phyloP scores from a whole-genome alignment of 352 stramenopile species.

The Globisporangium heterothallicum region DNA sequence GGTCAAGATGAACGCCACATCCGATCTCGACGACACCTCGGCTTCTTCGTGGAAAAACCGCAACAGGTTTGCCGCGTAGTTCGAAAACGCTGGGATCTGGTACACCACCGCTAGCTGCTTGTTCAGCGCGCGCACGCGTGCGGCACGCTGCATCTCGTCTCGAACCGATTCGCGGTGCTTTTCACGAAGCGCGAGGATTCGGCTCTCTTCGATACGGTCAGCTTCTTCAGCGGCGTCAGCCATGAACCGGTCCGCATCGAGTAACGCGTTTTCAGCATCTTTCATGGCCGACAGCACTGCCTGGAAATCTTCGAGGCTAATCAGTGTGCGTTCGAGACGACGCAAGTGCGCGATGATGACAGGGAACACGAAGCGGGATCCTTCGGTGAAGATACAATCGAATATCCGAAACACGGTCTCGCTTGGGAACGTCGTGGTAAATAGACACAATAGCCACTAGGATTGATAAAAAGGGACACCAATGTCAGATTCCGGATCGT shows the following conservation, averaged over 20 bases:
- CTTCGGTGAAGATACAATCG: slow-evolving; percentile 84
- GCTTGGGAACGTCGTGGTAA: slow-evolving; percentile 86
- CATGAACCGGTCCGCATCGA: slow-evolving; percentile 68
- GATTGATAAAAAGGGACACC: too few species aligned
- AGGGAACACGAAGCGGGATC: slow-evolving; percentile 74
- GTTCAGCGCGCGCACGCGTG: slow-evolving; percentile 56
- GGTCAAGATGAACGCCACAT: slow-evolving; percentile 75
- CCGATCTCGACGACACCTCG: slow-evolving; percentile 58
- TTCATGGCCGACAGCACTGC: slow-evolving; percentile 71
- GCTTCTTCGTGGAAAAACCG: slow-evolving; percentile 76
- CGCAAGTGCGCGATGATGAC: slow-evolving; percentile 79
- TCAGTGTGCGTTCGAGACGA: slow-evolving; percentile 41
- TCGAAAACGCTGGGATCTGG: slow-evolving; percentile 74
- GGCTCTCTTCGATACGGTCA: slow-evolving; percentile 27
- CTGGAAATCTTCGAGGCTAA: slow-evolving; percentile 61
- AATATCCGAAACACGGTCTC: slow-evolving; percentile 87
- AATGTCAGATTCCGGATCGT: too few species aligned
- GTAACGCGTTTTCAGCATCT: slow-evolving; percentile 47
- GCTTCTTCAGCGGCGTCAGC: slow-evolving; percentile 35
- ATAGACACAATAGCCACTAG: slow-evolving; percentile 88
- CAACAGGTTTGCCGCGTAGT: slow-evolving; percentile 51
- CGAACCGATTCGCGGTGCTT: slow-evolving; percentile 52
- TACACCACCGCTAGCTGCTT: slow-evolving; percentile 66
- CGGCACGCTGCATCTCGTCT: slow-evolving; percentile 63
- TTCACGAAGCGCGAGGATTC: slow-evolving; percentile 41